Conservation (phyloP, 2,329 filamentous ascomycete genomes). For the Cordyceps pruinosa region DNA sequence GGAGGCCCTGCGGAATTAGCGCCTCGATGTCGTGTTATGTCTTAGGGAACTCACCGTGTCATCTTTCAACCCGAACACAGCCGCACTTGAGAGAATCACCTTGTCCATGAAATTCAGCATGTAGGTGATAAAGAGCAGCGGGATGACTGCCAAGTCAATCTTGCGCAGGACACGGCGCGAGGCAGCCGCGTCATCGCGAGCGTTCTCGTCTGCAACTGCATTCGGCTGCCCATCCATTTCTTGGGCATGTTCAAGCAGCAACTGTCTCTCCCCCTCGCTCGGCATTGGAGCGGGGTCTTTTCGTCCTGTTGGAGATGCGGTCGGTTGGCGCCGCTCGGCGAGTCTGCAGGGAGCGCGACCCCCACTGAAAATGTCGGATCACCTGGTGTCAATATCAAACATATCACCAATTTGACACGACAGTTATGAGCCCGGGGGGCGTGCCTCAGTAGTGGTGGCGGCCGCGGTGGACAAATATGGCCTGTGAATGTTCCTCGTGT, state of each 20-base stretch:
- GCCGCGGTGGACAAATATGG: too few species aligned
- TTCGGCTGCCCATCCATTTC: neutral
- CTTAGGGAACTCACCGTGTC: conserved; percentile 31
- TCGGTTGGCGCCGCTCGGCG: neutral
- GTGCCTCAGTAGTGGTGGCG: too few species aligned
- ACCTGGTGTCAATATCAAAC: too few species aligned
- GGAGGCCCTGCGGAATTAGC: conserved; percentile 20
- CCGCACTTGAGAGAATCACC: conserved; percentile 46
- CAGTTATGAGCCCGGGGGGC: too few species aligned
- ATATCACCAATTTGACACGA: too few species aligned
- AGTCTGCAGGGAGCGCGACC: neutral
- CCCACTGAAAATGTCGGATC: neutral
- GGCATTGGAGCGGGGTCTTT: neutral
- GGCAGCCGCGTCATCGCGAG: conserved; percentile 15
- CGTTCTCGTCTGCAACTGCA: neutral
- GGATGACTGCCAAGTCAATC: conserved; percentile 49
- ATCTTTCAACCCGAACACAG: conserved; percentile 48
- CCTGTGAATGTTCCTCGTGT: too few species aligned
- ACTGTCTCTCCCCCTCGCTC: neutral
- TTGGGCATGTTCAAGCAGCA: neutral
- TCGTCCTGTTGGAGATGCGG: neutral
- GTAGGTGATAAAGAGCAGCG: conserved; percentile 51
- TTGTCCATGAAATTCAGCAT: conserved; percentile 58
- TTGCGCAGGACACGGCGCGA: conserved; percentile 40
- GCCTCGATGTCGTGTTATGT: too few species aligned